Conservation (phyloP, 2,329 filamentous ascomycete species). For the Hypoxylon sp. region DNA sequence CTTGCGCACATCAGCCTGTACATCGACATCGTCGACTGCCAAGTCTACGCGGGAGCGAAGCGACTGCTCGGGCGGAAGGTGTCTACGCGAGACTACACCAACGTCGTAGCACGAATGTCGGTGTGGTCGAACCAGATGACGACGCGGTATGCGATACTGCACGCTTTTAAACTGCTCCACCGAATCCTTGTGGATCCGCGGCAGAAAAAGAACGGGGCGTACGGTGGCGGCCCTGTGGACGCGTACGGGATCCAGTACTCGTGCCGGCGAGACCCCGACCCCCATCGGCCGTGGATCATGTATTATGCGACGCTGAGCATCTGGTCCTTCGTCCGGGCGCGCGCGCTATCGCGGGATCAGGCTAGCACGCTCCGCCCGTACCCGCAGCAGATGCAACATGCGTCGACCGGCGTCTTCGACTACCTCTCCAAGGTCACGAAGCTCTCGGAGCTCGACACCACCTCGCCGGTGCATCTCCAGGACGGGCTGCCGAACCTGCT, state of each 20-base stretch:
- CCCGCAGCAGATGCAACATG: slow-evolving; percentile 34
- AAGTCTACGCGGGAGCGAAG: slow-evolving; percentile 84
- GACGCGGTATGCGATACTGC: slow-evolving; percentile 83
- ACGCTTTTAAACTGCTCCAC: slow-evolving; percentile 81
- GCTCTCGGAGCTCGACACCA: slow-evolving; percentile 73
- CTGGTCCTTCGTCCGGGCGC: slow-evolving; percentile 85
- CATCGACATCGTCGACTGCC: slow-evolving; percentile 87
- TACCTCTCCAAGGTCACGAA: slow-evolving; percentile 71
- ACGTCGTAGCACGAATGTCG: slow-evolving; percentile 78
- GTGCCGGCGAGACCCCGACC: slow-evolving; percentile 77
- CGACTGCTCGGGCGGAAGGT: slow-evolving; percentile 81
- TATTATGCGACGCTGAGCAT: slow-evolving; percentile 87
- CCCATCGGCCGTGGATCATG: slow-evolving; percentile 89
- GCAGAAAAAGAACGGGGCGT: slow-evolving; percentile 40
- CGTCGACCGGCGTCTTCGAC: slow-evolving; percentile 49
- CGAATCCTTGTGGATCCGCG: slow-evolving; percentile 72
- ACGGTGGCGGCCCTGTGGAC: slow-evolving; percentile 38
- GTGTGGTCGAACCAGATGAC: slow-evolving; percentile 78
- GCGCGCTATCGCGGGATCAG: slow-evolving; percentile 66
- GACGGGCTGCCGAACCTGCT: slow-evolving; percentile 57
- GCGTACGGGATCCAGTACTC: slow-evolving; percentile 66
- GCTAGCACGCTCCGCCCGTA: slow-evolving; percentile 59
- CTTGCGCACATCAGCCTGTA: slow-evolving; percentile 89
- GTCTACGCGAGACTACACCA: slow-evolving; percentile 75
- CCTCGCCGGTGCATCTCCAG: slow-evolving; percentile 72